phyloP scores from a whole-genome alignment of 192 early-diverging fungal genomes.

The Globomyces pollinis-pini region DNA sequence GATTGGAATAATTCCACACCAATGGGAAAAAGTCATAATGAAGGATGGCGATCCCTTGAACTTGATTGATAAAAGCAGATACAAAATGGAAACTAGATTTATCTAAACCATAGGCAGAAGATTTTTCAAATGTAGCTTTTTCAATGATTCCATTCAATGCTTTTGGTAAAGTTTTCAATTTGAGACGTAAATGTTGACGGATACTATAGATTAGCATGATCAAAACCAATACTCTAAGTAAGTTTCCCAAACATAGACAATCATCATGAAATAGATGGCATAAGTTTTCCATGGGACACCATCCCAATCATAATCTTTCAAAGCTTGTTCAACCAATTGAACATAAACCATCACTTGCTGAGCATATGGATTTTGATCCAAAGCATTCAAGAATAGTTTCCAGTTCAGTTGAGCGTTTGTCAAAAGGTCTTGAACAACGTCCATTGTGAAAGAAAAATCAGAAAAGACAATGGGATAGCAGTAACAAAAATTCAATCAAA shows the following conservation, averaged over 20 bases:
- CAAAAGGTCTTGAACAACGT: too few species aligned
- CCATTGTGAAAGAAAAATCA: too few species aligned
- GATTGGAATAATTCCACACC: slow-evolving; percentile 50
- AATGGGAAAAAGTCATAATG: slow-evolving; percentile 62
- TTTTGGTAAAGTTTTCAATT: slow-evolving; percentile 58
- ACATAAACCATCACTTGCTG: not conserved
- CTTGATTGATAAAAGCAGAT: slow-evolving; percentile 38
- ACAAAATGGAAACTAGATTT: slow-evolving; percentile 71
- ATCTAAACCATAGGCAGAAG: slow-evolving; percentile 78
- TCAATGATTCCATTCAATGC: slow-evolving; percentile 61
- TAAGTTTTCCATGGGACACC: slow-evolving; percentile 68
- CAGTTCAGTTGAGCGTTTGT: not conserved
- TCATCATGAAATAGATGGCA: slow-evolving; percentile 64
- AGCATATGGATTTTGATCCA: slow-evolving; percentile 3
- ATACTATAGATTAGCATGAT: slow-evolving; percentile 25
- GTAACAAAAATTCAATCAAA: too few species aligned
- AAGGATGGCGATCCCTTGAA: slow-evolving; percentile 61
- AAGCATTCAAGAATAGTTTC: not conserved
- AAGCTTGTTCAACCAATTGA: not conserved
- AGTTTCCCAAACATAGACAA: slow-evolving; percentile 70
- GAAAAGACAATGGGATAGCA: too few species aligned
- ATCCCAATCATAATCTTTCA: slow-evolving; percentile 1
- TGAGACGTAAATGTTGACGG: slow-evolving; percentile 68
- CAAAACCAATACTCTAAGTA: slow-evolving; percentile 56
- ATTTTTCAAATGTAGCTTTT: slow-evolving; percentile 71